These are phyloP conservation scores for Thuidium tamariscinum DNA, from an alignment of 225 moss, liverwort and hornwort genomes.

Conservation along the genomic window DNA sequence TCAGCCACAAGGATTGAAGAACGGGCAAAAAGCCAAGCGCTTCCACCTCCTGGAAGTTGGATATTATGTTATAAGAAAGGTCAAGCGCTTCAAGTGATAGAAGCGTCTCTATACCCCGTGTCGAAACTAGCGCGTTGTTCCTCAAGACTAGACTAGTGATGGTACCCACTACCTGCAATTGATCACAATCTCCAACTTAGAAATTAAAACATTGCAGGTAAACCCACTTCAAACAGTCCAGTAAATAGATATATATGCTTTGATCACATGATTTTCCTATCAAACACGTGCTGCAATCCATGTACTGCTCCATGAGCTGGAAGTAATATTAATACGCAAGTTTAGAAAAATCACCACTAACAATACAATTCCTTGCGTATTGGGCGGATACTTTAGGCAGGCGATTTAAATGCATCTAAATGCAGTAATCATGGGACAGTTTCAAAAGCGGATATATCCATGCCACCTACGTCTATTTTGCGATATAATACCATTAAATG, in stretches of 20 bases:
- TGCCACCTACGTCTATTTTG: not conserved
- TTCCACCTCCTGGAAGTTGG: conserved; percentile 85
- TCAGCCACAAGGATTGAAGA: conserved; percentile 62
- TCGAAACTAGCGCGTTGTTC: conserved; percentile 89
- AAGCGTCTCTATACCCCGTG: conserved; percentile 72
- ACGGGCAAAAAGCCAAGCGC: conserved; percentile 56
- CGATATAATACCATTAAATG: not conserved
- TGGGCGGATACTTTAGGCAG: not conserved
- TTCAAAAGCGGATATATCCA: not conserved
- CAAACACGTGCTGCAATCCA: not conserved
- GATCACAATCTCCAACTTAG: not conserved
- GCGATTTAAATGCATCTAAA: not conserved
- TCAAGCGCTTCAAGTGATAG: conserved; percentile 83
- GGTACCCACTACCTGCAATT: conserved; percentile 50
- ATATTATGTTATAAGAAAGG: conserved; percentile 85
- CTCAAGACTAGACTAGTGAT: conserved; percentile 72
- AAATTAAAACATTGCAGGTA: not conserved
- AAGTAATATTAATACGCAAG: not conserved
- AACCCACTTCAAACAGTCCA: not conserved
- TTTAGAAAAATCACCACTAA: not conserved
- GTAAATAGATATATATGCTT: not conserved
- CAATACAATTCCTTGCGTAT: not conserved
- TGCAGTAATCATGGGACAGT: not conserved
- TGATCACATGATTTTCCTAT: not conserved
- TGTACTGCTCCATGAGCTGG: not conserved